phyloP scores from a whole-genome alignment of 2,329 filamentous ascomycete species.

The Xylariaceae sp. region DNA sequence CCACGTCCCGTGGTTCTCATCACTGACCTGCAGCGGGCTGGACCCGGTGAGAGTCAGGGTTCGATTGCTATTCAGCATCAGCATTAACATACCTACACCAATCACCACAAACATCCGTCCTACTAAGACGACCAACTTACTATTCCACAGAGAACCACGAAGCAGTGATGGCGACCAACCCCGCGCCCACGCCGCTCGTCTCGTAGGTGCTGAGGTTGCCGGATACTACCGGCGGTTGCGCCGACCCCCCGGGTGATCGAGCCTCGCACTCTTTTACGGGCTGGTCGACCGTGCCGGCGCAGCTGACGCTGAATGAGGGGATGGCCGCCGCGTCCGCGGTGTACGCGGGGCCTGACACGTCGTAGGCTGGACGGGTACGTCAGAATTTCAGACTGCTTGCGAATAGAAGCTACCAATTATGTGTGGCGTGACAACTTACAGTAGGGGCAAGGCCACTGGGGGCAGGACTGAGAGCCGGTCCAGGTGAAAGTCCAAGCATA shows the following conservation, averaged over 20 bases:
- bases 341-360: slow-evolving; percentile 15
- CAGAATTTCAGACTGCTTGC: background rate
- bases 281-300: slow-evolving; percentile 21
- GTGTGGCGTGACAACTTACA: slow-evolving; percentile 14
- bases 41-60: slow-evolving; percentile 12
- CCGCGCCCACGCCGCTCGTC: slow-evolving; percentile 24
- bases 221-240: background rate
- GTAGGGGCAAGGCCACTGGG: slow-evolving; percentile 20
- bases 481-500: slow-evolving; percentile 22
- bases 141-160: slow-evolving; percentile 11
- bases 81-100: background rate
- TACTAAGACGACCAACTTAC: slow-evolving; percentile 10
- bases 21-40: slow-evolving; percentile 18
- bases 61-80: background rate
- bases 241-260: slow-evolving; percentile 5
- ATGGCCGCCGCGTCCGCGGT: slow-evolving; percentile 4
- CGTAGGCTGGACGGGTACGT: slow-evolving; percentile 4
- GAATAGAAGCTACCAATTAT: background rate
- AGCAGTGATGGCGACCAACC: slow-evolving; percentile 16
- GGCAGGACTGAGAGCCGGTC: slow-evolving; percentile 16
- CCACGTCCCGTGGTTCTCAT: slow-evolving; percentile 14
- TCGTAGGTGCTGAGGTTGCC: slow-evolving; percentile 29
- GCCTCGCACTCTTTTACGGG: slow-evolving; percentile 10
- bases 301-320: slow-evolving; percentile 14
- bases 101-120: too few relatives aligned